phyloP scores from a whole-genome alignment of 345 rosid genomes.

The Leavenworthia alabamica region DNA sequence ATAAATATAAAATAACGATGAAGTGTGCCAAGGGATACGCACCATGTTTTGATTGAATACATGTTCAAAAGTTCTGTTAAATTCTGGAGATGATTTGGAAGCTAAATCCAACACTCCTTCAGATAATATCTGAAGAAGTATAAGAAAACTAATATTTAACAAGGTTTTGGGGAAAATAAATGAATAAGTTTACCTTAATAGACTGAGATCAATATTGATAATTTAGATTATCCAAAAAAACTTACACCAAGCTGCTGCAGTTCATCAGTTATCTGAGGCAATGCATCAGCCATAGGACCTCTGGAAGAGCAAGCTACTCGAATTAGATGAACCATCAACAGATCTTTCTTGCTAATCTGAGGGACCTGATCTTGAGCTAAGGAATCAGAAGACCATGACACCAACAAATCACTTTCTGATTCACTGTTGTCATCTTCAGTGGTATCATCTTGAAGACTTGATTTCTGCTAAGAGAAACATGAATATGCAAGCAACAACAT shows the following conservation, averaged over 20 bases:
- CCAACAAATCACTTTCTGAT: constrained; percentile 38
- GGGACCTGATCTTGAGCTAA: constrained; percentile 38
- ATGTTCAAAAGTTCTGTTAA: constrained; percentile 61
- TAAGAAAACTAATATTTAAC: constrained; percentile 12
- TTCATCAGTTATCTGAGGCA: constrained; percentile 66
- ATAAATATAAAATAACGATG: neutral
- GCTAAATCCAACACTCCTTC: constrained; percentile 61
- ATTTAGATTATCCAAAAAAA: constrained; percentile 10
- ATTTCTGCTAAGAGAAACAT: constrained; percentile 5
- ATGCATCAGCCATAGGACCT: constrained; percentile 56
- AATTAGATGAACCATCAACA: constrained; percentile 82
- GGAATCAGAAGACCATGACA: constrained; percentile 46
- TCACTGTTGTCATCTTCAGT: constrained; percentile 35
- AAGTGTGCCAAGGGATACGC: constrained; percentile 17
- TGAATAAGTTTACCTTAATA: neutral
- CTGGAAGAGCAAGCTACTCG: constrained; percentile 74
- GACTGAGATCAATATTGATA: neutral
- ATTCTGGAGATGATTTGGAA: constrained; percentile 55
- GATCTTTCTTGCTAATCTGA: constrained; percentile 55
- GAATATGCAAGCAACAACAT: neutral
- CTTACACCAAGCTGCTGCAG: constrained; percentile 79
- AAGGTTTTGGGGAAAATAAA: neutral
- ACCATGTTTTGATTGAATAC: constrained; percentile 68
- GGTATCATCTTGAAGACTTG: constrained; percentile 20
- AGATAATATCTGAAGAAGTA: constrained; percentile 58